Evolutionary conservation across 352 stramenopile species (phyloP), one percentile per base, ranked within the genome.

Genomic region (Phytophthora ramorum): DNA sequence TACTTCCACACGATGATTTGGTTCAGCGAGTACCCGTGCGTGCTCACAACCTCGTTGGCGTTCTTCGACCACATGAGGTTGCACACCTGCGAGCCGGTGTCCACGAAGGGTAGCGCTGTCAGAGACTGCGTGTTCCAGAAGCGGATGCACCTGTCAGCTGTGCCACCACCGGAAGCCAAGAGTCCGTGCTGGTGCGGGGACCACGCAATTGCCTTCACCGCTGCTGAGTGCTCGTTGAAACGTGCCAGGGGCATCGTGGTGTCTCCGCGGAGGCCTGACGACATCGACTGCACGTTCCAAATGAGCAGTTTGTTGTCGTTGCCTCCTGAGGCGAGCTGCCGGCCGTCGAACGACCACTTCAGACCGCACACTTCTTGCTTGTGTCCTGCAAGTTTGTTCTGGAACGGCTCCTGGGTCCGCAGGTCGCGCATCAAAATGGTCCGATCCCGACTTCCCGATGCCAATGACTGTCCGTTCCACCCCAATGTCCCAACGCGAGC

Each of bases 231-330:
- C 57, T 99, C 96, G 41, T 83, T 89, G 71, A 99, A 99, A 13
- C 87, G 79, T 22, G 97, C 84, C 20, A 98, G 60, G 0, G 96
- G 95, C 46, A 84, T 69, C 34, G 76, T 79, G 4, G 76, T 53
- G n/a, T 71, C 64, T 8, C 57, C 51, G 7, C 47, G 40, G 4
- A 77, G 37, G 58, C 66, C 45, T 4, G 76, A 82, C 0, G 71
- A 83, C 26, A 80, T 73, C 1, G 64, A 72, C 48, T 81, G 87
- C 50, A 94, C 84, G 72, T 96, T 97, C 91, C 97, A 98, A n/a
- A 99, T 93, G 57, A 98, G 90, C 19, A 99, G 78, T 74, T 99
- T 98, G 83, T 99, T 99, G 83, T 99, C 97, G 74, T 99, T 99
- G 19, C 97, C 97, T 48, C 97, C 97, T 0, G 91, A 98, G 1